phyloP scores from a whole-genome alignment of 352 stramenopile species.

The Phytophthora megakarya region DNA sequence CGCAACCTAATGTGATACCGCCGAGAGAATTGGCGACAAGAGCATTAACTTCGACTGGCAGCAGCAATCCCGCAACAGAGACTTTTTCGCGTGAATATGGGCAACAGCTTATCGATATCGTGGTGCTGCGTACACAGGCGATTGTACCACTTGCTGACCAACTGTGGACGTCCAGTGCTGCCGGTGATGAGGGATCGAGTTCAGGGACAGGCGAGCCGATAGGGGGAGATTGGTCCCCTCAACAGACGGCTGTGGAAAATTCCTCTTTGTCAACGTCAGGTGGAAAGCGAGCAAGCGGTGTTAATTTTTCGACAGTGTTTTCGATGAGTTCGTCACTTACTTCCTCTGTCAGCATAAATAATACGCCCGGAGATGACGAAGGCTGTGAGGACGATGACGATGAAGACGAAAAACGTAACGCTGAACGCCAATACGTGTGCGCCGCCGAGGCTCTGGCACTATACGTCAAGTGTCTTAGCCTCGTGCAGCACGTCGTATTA shows the following conservation, averaged over 20 bases:
- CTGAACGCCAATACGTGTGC: constrained; percentile 62
- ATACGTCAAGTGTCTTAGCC: constrained; percentile 72
- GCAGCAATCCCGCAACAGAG: neutral
- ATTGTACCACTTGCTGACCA: constrained; percentile 69
- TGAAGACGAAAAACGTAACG: constrained; percentile 34
- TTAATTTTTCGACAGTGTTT: constrained; percentile 62
- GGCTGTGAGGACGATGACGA: constrained; percentile 36
- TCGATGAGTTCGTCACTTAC: constrained; percentile 60
- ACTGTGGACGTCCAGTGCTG: constrained; percentile 56
- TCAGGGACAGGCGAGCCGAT: constrained; percentile 5
- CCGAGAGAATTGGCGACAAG: constrained; percentile 8
- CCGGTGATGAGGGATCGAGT: neutral
- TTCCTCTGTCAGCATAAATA: constrained; percentile 40
- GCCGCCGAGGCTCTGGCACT: constrained; percentile 64
- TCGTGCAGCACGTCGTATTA: constrained; percentile 63
- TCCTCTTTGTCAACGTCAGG: constrained; percentile 30
- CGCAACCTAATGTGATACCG: neutral
- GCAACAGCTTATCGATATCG: constrained; percentile 70
- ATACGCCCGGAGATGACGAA: constrained; percentile 37
- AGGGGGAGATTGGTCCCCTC: constrained; percentile 20
- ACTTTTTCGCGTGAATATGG: constrained; percentile 51
- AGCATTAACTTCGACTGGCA: constrained; percentile 5
- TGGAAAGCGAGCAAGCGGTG: constrained; percentile 26
- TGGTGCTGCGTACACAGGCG: constrained; percentile 62
- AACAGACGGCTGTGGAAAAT: constrained; percentile 17